Percentiles rank a stretch among this genome's conserved stretches.
These are phyloP conservation scores for Azolla pinnata DNA, from an alignment of 75 land plant genomes.

Conservation along the genomic window DNA sequence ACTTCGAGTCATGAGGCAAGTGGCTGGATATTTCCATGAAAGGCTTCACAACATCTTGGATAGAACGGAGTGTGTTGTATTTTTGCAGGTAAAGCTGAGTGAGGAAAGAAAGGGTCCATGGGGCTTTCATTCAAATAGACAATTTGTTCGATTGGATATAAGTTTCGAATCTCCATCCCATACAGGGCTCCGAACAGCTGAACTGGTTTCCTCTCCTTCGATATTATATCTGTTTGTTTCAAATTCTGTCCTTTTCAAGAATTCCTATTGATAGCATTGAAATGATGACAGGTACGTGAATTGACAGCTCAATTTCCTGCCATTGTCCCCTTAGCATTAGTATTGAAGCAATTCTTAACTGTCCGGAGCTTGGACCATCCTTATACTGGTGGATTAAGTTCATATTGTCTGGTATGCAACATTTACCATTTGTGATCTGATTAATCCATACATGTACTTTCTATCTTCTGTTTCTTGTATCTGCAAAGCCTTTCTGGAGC, in stretches of 20 bases:
- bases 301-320: conserved; percentile 83
- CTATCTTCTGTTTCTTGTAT: not conserved
- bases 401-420: conserved; percentile 76
- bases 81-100: not conserved
- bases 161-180: conserved; percentile 91
- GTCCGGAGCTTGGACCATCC: conserved; percentile 92
- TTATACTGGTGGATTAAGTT: conserved; percentile 95
- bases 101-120: conserved; percentile 21
- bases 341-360: conserved; percentile 82
- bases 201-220: conserved; percentile 37
- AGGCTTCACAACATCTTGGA: too few relatives aligned
- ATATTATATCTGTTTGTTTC: not conserved
- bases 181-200: conserved; percentile 83
- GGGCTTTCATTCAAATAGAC: conserved; percentile 25
- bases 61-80: too few relatives aligned
- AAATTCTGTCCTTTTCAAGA: not conserved
- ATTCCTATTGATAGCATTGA: not conserved
- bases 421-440: conserved; percentile 4
- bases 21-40: too few relatives aligned
- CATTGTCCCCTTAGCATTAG: conserved; percentile 64
- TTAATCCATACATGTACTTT: not conserved
- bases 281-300: conserved; percentile 64
- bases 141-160: conserved; percentile 78
- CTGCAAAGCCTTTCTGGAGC: not conserved
- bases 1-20: too few relatives aligned